Conservation (phyloP, 129 eudicot genomes). For the Silybum marianum region DNA sequence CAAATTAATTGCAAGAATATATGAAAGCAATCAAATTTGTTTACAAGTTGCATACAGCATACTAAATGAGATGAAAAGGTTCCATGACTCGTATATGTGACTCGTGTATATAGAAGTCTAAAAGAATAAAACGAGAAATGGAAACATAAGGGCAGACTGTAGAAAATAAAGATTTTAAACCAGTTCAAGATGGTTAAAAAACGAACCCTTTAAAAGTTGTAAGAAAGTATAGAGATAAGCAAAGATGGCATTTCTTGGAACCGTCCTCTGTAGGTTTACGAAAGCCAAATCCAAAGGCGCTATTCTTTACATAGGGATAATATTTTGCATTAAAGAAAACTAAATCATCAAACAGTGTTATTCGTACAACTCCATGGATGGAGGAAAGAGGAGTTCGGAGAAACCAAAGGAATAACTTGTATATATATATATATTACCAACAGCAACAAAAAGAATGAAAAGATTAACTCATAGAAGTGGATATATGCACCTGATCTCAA, state of each 20-base stretch:
- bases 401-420: conserved; percentile 4
- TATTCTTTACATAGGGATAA: neutral
- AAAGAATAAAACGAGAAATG: neutral
- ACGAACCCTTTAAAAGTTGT: neutral
- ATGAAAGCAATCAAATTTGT: conserved; percentile 4
- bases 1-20: neutral
- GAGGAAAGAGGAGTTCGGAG: conserved; percentile 3
- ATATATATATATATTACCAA: conserved; percentile 1
- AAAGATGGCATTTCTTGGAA: conserved; percentile 2
- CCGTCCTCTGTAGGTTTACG: neutral
- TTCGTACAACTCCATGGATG: neutral
- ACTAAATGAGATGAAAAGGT: conserved; percentile 13
- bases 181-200: neutral
- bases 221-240: conserved; percentile 1
- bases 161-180: neutral
- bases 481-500: conserved; percentile 28
- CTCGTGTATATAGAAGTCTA: neutral
- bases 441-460: conserved; percentile 9
- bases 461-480: conserved; percentile 7
- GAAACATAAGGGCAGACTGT: neutral
- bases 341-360: neutral
- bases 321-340: neutral
- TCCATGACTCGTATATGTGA: neutral
- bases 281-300: neutral
- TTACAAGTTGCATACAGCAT: neutral